Percentiles rank a stretch among this genome's conserved stretches.
These are phyloP conservation scores for Fragaria vesca DNA, from an alignment of 306 rosid species.

Conservation along the genomic window DNA sequence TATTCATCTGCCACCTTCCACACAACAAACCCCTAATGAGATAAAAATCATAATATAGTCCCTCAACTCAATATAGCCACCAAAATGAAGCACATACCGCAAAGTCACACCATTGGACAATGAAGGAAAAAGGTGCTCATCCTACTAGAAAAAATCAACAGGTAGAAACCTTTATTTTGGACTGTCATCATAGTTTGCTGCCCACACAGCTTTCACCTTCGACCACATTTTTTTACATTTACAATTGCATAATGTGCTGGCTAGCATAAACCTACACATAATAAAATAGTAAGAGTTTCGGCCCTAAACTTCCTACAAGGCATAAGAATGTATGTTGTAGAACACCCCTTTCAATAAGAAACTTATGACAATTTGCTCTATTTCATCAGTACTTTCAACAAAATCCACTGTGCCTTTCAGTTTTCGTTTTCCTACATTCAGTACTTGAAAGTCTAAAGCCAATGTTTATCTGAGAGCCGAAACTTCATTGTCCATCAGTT, in stretches of 20 bases:
- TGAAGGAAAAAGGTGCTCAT: neutral
- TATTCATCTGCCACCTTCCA: neutral
- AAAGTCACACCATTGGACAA: neutral
- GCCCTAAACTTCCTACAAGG: neutral
- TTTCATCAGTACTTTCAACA: neutral
- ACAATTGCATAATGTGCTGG: neutral
- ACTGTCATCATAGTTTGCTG: neutral
- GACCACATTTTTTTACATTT: neutral
- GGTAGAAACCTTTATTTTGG: neutral
- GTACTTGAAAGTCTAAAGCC: neutral
- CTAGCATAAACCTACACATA: neutral
- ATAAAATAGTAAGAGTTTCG: neutral
- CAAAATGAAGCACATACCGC: neutral
- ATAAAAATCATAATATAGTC: neutral
- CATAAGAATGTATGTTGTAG: neutral
- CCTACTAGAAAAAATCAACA: neutral
- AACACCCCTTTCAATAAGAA: neutral
- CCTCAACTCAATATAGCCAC: neutral
- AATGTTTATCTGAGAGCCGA: neutral
- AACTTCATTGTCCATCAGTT: neutral
- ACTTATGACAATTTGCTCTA: neutral
- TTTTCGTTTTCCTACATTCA: neutral
- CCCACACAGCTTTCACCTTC: neutral
- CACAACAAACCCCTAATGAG: neutral
- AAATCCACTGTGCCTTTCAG: neutral